phyloP scores from a whole-genome alignment of 1,139 yeast genomes.

The Magnusiomyces clavatus region DNA sequence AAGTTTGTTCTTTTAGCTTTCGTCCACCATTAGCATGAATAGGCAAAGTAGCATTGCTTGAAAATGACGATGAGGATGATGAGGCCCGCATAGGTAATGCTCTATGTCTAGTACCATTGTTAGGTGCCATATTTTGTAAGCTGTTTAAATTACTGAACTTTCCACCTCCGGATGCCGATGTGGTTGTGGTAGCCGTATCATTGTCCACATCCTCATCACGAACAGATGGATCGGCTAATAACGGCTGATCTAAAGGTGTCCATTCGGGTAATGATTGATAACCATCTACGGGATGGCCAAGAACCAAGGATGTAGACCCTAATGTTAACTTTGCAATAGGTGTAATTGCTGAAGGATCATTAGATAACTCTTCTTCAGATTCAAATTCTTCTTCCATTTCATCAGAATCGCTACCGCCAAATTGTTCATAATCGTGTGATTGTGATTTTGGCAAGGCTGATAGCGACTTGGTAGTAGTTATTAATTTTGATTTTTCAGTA shows the following conservation, averaged over 20 bases:
- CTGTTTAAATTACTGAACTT: no score
- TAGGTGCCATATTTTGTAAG: not conserved
- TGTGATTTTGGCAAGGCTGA: not conserved
- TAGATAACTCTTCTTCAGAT: not conserved
- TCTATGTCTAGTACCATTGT: not conserved
- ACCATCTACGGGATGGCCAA: constrained; percentile 30
- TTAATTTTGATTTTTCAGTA: no score
- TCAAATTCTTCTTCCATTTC: not conserved
- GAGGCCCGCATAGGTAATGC: constrained; percentile 1
- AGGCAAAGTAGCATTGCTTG: constrained; percentile 8
- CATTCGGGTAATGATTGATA: constrained; percentile 28
- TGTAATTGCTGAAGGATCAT: constrained; percentile 6
- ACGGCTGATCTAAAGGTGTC: constrained; percentile 22
- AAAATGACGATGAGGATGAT: constrained; percentile 2
- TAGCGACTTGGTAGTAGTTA: not conserved
- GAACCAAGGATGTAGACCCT: constrained; percentile 29
- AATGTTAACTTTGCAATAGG: constrained; percentile 22
- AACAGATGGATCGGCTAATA: constrained; percentile 24
- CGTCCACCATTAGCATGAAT: constrained; percentile 14
- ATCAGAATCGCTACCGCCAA: not conserved
- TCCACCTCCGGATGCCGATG: not conserved
- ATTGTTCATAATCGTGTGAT: no score
- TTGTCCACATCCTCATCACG: constrained; percentile 23
- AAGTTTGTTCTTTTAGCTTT: constrained; percentile 57
- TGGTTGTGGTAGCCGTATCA: constrained; percentile 8